Base-by-base conservation (phyloP, 1,284 basidiomycete genomes). In the Puccinia triticina region DNA sequence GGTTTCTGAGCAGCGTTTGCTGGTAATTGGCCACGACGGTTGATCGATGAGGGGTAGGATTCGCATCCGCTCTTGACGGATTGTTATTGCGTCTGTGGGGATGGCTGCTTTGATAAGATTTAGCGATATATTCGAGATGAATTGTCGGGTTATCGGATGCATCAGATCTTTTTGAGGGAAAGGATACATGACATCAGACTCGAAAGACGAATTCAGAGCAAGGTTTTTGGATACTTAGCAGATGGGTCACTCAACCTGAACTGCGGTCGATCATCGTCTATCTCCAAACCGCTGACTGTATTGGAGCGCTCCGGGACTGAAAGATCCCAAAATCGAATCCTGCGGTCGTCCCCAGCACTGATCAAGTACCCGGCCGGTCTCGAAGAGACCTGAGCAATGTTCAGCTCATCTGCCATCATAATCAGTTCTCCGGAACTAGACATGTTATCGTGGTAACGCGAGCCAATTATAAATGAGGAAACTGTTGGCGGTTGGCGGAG, bases 261-360 rank as follows among this genome's bases (percentile, higher is more conserved):
- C 18, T 88, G 88, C 7, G 93, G 91, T 84, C 89, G 89, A 64
- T 94, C 93, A 66, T 88, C 87, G 77, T 93, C 93, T 5, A 88
- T 87, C 83, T 94, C 93, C 0, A 90, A 86, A 1, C 93, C 92
- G 85, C 91, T 93, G 78, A 95, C 88, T 40, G 94, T 89, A 0
- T 89, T 88, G n/a, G 93, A 93, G 34, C 90, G 89, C 83, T 94
- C 93, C 34, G 91, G 87, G 84, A 89, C 83, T 7, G 85, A 87
- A 71, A 96, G 87, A 87, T 96, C 94, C 94, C 93, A 95, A 83
- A 94, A 89, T 12, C 93, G 90, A 67, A 96, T 89, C 85, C 90
- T 91, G 57, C 91, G 90, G 86, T 96, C 94, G 84, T 94, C 92
- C 0, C 93, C 95, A 0, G 92, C 94, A 59, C 90, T 93, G 55